Percentiles rank a stretch among this genome's conserved stretches.
phyloP scores from a whole-genome alignment of 306 rosid genomes.

The Citrullus mucosospermus region DNA sequence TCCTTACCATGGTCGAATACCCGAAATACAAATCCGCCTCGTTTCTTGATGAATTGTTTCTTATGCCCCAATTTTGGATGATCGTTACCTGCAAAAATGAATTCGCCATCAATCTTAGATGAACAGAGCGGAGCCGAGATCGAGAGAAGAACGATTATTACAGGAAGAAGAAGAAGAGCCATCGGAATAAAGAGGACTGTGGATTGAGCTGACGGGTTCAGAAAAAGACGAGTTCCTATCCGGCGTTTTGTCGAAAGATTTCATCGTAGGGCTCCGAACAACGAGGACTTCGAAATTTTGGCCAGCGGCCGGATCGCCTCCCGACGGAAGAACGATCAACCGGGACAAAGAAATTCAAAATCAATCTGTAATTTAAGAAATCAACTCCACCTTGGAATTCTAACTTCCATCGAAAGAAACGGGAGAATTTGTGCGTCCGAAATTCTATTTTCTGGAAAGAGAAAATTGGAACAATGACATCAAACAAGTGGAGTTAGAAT shows the following conservation, averaged over 20 bases:
- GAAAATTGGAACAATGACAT: neutral
- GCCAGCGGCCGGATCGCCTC: neutral
- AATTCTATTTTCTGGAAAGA: neutral
- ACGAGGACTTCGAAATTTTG: neutral
- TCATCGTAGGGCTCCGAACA: neutral
- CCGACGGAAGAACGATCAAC: neutral
- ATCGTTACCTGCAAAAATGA: neutral
- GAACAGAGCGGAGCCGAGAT: neutral
- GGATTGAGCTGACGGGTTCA: conserved; percentile 17
- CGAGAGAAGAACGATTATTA: conserved; percentile 11
- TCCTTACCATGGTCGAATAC: conserved; percentile 56
- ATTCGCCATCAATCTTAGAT: neutral
- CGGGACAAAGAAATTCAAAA: neutral
- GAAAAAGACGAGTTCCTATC: conserved; percentile 8
- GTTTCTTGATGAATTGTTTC: conserved; percentile 10
- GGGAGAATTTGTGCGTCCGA: neutral
- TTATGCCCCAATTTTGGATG: neutral
- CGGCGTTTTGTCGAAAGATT: neutral
- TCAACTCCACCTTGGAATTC: neutral
- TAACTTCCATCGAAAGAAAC: neutral
- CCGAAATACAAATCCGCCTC: conserved; percentile 31
- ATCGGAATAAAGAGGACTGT: conserved; percentile 21
- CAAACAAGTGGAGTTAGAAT: neutral
- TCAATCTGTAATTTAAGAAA: neutral
- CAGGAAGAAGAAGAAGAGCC: conserved; percentile 19